Evolutionary conservation across 768 basidiomycete species (phyloP).

Genomic region (Termitomyces sp.): DNA sequence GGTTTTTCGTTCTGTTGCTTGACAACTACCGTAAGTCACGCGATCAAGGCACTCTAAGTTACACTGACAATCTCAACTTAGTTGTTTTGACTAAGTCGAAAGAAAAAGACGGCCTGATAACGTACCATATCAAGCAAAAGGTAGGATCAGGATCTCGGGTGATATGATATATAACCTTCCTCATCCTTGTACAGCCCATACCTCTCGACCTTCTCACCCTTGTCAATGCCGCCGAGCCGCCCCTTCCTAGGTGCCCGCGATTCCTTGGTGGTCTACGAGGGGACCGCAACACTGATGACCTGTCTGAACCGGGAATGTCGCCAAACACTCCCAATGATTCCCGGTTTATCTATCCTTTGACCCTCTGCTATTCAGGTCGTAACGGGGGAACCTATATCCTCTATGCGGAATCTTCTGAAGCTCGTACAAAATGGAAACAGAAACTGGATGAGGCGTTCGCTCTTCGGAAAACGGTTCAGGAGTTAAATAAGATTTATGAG

Average conservation of each 20-base stretch:
- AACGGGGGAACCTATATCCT: conserved; percentile 80
- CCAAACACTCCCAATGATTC: conserved; percentile 42
- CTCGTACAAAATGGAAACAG: conserved; percentile 80
- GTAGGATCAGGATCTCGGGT: conserved; percentile 34
- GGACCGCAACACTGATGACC: conserved; percentile 18
- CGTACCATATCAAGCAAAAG: conserved; percentile 74
- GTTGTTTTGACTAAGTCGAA: conserved; percentile 87
- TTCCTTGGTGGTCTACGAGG: conserved; percentile 58
- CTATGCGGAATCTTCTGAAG: conserved; percentile 75
- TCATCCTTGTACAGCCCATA: conserved; percentile 58
- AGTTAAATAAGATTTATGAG: conserved; percentile 91
- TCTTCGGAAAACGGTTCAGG: conserved; percentile 77
- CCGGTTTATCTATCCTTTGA: conserved; percentile 81
- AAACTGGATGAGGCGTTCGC: conserved; percentile 87
- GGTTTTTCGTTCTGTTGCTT: conserved; percentile 84
- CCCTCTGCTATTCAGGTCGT: conserved; percentile 53
- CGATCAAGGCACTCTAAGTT: not conserved
- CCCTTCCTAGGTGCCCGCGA: conserved; percentile 68
- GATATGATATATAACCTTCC: not conserved
- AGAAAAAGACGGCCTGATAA: conserved; percentile 66
- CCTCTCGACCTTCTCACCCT: conserved; percentile 86
- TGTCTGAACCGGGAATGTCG: conserved; percentile 16
- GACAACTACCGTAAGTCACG: conserved; percentile 80
- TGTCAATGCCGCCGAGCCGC: conserved; percentile 73
- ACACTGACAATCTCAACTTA: conserved; percentile 19